Evolutionary conservation across 805 yeast genomes (phyloP).

Genomic region (Starmerella lactis-condensi): DNA sequence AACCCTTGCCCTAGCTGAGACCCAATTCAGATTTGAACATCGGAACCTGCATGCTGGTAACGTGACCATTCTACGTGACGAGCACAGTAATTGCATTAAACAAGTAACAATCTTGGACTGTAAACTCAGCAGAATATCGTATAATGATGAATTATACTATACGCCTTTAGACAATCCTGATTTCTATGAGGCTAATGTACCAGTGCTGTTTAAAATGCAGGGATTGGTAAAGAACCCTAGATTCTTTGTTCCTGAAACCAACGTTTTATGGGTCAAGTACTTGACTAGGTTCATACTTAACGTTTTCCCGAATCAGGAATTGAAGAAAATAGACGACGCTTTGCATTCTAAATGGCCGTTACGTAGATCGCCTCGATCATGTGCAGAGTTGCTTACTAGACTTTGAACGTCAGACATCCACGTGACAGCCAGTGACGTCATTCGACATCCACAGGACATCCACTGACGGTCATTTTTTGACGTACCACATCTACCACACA

Average conservation of each 20-base stretch:
- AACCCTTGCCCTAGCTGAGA: slow-evolving; percentile 36
- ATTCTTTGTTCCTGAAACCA: slow-evolving; percentile 30
- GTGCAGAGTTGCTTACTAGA: slow-evolving; percentile 8
- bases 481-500: too few relatives aligned
- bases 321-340: slow-evolving; percentile 4
- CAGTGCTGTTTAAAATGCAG: slow-evolving; percentile 38
- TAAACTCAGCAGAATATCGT: slow-evolving; percentile 29
- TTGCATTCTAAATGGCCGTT: slow-evolving; percentile 10
- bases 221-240: slow-evolving; percentile 27
- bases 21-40: slow-evolving; percentile 41
- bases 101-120: slow-evolving; percentile 42
- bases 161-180: slow-evolving; percentile 48
- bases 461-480: too few relatives aligned
- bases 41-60: slow-evolving; percentile 55
- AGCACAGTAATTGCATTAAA: slow-evolving; percentile 22
- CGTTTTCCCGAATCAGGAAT: slow-evolving; percentile 5
- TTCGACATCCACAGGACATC: too few relatives aligned
- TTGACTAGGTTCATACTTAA: slow-evolving; percentile 30
- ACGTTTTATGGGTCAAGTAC: slow-evolving; percentile 48
- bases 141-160: slow-evolving; percentile 21
- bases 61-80: slow-evolving; percentile 28
- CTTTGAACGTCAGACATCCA: background rate
- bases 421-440: too few relatives aligned
- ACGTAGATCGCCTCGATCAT: slow-evolving; percentile 7
- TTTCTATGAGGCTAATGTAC: slow-evolving; percentile 43